phyloP scores from a whole-genome alignment of 2,329 filamentous ascomycete genomes.

The Aspergillus fructus region DNA sequence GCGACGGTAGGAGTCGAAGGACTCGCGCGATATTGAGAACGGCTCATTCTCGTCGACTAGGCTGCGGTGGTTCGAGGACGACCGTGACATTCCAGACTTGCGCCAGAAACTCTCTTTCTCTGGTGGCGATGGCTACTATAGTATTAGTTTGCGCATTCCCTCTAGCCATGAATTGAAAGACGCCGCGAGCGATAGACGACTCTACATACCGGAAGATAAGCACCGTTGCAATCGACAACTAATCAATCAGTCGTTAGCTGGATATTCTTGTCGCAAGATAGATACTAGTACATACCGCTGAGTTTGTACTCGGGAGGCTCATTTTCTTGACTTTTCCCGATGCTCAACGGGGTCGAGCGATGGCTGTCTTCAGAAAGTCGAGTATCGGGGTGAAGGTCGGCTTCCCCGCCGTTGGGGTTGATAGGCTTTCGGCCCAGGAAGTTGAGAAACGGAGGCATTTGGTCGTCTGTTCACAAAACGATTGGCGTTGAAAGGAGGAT shows the following conservation, averaged over 20 bases:
- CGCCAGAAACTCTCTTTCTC: constrained; percentile 82
- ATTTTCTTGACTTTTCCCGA: constrained; percentile 62
- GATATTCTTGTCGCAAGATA: neutral
- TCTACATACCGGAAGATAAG: constrained; percentile 77
- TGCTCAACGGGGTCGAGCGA: constrained; percentile 53
- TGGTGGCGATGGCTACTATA: constrained; percentile 73
- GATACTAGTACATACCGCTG: constrained; percentile 60
- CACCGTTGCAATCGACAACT: constrained; percentile 96
- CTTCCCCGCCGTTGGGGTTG: constrained; percentile 37
- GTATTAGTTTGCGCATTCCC: constrained; percentile 3
- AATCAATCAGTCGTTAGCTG: constrained; percentile 30
- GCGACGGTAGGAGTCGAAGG: constrained; percentile 92
- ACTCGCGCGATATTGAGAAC: constrained; percentile 93
- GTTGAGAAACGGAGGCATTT: constrained; percentile 70
- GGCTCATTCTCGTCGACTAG: constrained; percentile 81
- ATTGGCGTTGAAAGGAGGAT: neutral
- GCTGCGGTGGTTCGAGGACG: constrained; percentile 59
- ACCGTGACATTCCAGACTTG: constrained; percentile 48
- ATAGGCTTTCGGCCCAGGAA: constrained; percentile 62
- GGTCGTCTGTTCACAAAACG: neutral
- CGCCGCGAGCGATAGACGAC: too few species aligned
- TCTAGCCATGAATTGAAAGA: neutral
- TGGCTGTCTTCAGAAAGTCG: constrained; percentile 46
- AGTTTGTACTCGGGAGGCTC: constrained; percentile 75
- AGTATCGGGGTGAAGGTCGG: constrained; percentile 46